Percentiles rank a stretch among this genome's conserved stretches.
phyloP scores from a whole-genome alignment of 2,329 filamentous ascomycete species.

The Alternaria sp. region DNA sequence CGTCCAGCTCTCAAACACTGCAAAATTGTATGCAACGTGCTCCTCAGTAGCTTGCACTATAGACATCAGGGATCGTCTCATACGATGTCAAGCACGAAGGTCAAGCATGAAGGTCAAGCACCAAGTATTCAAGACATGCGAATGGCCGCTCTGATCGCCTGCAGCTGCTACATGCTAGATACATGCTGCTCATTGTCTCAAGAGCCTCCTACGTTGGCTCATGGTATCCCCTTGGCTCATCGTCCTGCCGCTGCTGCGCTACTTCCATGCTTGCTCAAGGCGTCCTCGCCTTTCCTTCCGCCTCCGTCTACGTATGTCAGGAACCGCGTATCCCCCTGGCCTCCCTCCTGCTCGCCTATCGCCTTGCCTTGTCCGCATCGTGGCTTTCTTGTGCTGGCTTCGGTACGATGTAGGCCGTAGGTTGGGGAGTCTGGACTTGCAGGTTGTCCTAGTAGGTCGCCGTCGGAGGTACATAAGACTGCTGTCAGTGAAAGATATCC shows the following conservation, averaged over 20 bases:
- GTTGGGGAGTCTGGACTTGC: background rate
- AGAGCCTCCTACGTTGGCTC: background rate
- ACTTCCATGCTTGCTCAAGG: background rate
- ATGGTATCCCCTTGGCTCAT: background rate
- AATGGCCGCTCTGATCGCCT: background rate
- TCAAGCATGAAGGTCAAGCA: background rate
- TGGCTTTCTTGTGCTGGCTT: background rate
- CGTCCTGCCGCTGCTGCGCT: background rate
- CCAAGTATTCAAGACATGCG: background rate
- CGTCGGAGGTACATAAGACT: background rate
- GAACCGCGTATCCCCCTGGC: background rate
- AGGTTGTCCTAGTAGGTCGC: background rate
- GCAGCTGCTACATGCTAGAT: background rate
- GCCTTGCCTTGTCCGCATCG: background rate
- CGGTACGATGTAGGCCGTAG: background rate
- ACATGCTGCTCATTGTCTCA: background rate
- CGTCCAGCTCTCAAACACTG: background rate
- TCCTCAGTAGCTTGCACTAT: background rate
- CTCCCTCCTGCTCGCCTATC: background rate
- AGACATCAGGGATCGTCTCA: background rate
- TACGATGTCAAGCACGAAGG: background rate
- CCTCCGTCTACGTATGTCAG: background rate
- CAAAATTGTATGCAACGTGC: background rate
- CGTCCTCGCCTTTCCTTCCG: background rate
- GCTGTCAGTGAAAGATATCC: background rate